phyloP scores from a whole-genome alignment of 1,139 yeast species.

The Chernovozyma sophiae-reginae region DNA sequence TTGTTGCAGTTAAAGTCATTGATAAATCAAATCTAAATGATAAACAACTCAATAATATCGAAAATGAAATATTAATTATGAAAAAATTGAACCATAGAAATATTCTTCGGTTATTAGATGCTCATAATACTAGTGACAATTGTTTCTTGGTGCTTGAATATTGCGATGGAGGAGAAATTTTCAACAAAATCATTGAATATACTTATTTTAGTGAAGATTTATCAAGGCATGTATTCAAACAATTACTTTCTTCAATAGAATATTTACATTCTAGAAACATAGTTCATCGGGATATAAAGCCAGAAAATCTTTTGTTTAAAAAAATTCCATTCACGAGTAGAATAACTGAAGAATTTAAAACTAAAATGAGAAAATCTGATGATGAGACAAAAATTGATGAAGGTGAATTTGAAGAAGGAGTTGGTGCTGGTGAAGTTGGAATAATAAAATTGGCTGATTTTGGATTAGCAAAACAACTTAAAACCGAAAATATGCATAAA shows the following conservation, averaged over 20 bases:
- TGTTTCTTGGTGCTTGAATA: slow-evolving; percentile 82
- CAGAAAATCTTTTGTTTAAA: slow-evolving; percentile 80
- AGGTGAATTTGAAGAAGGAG: slow-evolving; percentile 69
- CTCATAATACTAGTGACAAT: slow-evolving; percentile 49
- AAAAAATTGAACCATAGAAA: slow-evolving; percentile 65
- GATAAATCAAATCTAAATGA: slow-evolving; percentile 54
- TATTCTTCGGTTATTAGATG: slow-evolving; percentile 67
- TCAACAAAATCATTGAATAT: slow-evolving; percentile 85
- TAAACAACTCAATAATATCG: slow-evolving; percentile 54
- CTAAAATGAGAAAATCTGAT: slow-evolving; percentile 60
- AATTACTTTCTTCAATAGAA: slow-evolving; percentile 76
- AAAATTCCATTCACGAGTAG: slow-evolving; percentile 44
- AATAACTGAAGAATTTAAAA: slow-evolving; percentile 34
- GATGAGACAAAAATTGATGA: slow-evolving; percentile 79
- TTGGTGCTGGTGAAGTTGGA: slow-evolving; percentile 92
- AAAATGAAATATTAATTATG: slow-evolving; percentile 86
- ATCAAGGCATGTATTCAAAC: slow-evolving; percentile 78
- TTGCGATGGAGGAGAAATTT: slow-evolving; percentile 91
- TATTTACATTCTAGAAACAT: slow-evolving; percentile 83
- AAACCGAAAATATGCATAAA: slow-evolving; percentile 34
- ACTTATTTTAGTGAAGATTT: slow-evolving; percentile 88
- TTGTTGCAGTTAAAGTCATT: slow-evolving; percentile 83
- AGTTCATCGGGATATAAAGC: slow-evolving; percentile 93
- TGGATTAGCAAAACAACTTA: slow-evolving; percentile 83
- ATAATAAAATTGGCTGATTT: slow-evolving; percentile 85